Evolutionary conservation across 331 rosid species (phyloP).

Genomic region (Malus hybrid): DNA sequence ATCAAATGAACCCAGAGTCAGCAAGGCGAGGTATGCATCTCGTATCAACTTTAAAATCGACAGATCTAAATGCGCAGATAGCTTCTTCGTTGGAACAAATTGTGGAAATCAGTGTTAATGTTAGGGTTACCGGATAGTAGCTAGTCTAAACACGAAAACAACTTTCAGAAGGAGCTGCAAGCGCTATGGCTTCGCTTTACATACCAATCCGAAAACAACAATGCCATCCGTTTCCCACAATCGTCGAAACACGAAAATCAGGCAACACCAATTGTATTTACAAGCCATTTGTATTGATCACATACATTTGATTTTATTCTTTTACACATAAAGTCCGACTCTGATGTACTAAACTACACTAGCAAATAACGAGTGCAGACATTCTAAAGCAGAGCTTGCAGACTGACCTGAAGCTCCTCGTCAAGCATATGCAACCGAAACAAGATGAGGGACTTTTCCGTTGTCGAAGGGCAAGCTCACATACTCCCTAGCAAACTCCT

Average conservation of each 20-base stretch:
- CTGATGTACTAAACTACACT: neutral
- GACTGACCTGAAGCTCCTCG: conserved; percentile 4
- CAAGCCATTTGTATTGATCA: neutral
- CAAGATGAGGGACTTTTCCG: conserved; percentile 63
- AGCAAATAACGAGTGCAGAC: neutral
- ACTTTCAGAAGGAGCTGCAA: neutral
- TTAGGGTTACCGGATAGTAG: too few relatives aligned
- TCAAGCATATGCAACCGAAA: conserved; percentile 41
- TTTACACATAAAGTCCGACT: neutral
- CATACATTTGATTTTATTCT: neutral
- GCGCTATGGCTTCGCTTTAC: neutral
- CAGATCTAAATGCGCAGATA: neutral
- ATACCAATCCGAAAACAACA: neutral
- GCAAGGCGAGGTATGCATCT: neutral
- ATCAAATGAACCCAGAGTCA: neutral
- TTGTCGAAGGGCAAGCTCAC: conserved; percentile 64
- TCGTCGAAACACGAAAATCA: neutral
- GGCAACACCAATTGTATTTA: neutral
- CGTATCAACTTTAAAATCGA: neutral
- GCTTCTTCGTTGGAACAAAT: neutral
- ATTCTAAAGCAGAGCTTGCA: neutral
- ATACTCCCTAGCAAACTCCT: conserved; percentile 60
- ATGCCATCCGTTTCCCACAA: neutral
- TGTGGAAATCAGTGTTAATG: neutral
- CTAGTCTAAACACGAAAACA: too few relatives aligned